Percentiles rank a stretch among this genome's conserved stretches.
Evolutionary conservation across 805 yeast genomes (phyloP).

Genomic region (Wickerhamiella vanderwaltii): DNA sequence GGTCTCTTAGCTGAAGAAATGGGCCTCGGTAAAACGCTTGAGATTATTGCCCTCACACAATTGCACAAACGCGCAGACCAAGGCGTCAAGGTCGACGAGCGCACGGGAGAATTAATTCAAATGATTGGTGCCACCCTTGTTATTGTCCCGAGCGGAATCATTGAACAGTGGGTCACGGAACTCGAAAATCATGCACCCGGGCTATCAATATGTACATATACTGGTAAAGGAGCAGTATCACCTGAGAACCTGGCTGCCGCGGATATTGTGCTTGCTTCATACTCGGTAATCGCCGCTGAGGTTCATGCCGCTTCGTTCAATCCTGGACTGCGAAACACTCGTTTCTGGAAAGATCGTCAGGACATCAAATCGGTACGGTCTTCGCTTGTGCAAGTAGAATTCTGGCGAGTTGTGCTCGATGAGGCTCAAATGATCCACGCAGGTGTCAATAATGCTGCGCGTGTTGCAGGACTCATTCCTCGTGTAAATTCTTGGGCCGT

Average conservation of each 20-base stretch:
- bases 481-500: conserved; percentile 94
- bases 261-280: conserved; percentile 76
- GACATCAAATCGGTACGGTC: conserved; percentile 31
- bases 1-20: conserved; percentile 87
- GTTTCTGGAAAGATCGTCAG: conserved; percentile 15
- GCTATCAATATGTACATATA: conserved; percentile 50
- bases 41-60: conserved; percentile 52
- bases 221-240: conserved; percentile 37
- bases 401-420: conserved; percentile 83
- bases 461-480: conserved; percentile 67
- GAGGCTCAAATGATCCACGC: conserved; percentile 89
- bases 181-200: conserved; percentile 46
- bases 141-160: conserved; percentile 74
- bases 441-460: conserved; percentile 62
- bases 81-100: conserved; percentile 24
- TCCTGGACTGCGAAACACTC: conserved; percentile 36
- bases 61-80: conserved; percentile 42
- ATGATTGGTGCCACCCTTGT: conserved; percentile 63
- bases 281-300: conserved; percentile 57
- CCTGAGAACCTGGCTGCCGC: conserved; percentile 45
- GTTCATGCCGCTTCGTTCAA: conserved; percentile 67
- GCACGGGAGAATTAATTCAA: conserved; percentile 34
- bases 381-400: conserved; percentile 69
- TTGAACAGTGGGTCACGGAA: conserved; percentile 80
- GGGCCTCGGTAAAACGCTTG: conserved; percentile 96